Conservation (phyloP, 2,329 filamentous ascomycete species). For the Trichoderma breve region DNA sequence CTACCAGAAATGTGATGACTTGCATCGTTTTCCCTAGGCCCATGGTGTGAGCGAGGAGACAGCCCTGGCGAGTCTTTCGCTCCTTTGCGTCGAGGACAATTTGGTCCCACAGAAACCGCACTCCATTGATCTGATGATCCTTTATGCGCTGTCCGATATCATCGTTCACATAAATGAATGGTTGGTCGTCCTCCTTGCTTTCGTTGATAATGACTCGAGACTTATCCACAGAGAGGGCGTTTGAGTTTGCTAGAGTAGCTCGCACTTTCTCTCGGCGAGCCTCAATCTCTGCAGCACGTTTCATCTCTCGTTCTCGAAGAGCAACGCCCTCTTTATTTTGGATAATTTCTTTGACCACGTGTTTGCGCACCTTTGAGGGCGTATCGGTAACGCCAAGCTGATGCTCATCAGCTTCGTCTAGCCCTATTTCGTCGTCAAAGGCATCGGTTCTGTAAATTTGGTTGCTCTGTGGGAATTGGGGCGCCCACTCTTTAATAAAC, state of each 20-base stretch:
- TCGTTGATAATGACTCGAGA: constrained; percentile 64
- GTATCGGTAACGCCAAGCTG: not conserved
- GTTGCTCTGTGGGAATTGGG: constrained; percentile 33
- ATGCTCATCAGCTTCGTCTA: constrained; percentile 22
- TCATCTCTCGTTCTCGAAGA: constrained; percentile 54
- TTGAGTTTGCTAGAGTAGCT: constrained; percentile 45
- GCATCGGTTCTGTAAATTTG: constrained; percentile 33
- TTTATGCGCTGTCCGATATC: constrained; percentile 67
- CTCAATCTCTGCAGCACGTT: constrained; percentile 54
- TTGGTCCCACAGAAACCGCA: constrained; percentile 88
- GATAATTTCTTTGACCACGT: constrained; percentile 33
- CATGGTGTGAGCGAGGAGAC: constrained; percentile 85
- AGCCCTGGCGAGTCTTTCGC: constrained; percentile 63
- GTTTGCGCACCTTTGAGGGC: constrained; percentile 25
- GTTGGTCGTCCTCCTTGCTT: constrained; percentile 58
- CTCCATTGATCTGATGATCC: constrained; percentile 74
- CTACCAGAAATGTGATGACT: constrained; percentile 76
- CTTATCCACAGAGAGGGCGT: constrained; percentile 44
- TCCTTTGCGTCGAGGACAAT: constrained; percentile 56
- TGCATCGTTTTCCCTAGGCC: constrained; percentile 93
- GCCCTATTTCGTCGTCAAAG: constrained; percentile 24
- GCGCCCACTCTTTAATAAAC: constrained; percentile 29
- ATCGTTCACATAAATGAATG: constrained; percentile 62
- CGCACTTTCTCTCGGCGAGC: constrained; percentile 49
- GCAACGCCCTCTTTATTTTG: constrained; percentile 43